Percentiles rank a stretch among this genome's conserved stretches.
Evolutionary conservation across 192 early-diverging fungal genomes (phyloP).

Genomic region (Mortierella alpina): DNA sequence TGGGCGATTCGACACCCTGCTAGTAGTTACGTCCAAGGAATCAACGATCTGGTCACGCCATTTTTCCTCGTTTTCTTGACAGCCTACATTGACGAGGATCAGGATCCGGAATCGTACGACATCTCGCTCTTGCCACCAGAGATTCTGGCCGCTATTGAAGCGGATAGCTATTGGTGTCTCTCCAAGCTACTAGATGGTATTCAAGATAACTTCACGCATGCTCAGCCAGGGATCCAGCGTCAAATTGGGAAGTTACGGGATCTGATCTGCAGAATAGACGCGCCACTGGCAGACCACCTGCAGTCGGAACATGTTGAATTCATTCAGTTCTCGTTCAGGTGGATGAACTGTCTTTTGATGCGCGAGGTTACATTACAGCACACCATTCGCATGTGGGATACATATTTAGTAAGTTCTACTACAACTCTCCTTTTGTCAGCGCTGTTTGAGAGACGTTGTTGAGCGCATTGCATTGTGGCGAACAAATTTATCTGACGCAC

Average conservation of each 20-base stretch:
- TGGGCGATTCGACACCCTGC: slow-evolving; percentile 99
- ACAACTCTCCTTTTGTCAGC: background rate
- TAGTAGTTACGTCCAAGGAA: slow-evolving; percentile 99
- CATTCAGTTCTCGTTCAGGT: slow-evolving; percentile 98
- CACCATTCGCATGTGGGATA: slow-evolving; percentile 99
- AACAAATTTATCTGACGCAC: background rate
- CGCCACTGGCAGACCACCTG: slow-evolving; percentile 84
- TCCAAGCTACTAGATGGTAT: slow-evolving; percentile 96
- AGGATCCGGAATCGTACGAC: slow-evolving; percentile 68
- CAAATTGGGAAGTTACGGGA: slow-evolving; percentile 91
- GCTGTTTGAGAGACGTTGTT: background rate
- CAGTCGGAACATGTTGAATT: slow-evolving; percentile 92
- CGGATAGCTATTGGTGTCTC: slow-evolving; percentile 98
- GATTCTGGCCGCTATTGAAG: slow-evolving; percentile 81
- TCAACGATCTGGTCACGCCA: slow-evolving; percentile 97
- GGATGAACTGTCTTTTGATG: slow-evolving; percentile 99
- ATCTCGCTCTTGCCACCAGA: slow-evolving; percentile 59
- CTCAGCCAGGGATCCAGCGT: slow-evolving; percentile 95
- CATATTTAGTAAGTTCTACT: slow-evolving; percentile 78
- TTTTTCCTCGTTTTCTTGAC: slow-evolving; percentile 94
- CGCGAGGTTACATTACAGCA: slow-evolving; percentile 88
- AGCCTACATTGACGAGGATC: slow-evolving; percentile 69
- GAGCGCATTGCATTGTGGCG: background rate
- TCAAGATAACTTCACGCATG: slow-evolving; percentile 98
- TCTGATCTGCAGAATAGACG: slow-evolving; percentile 93